Percentiles rank a stretch among this genome's conserved stretches.
phyloP scores from a whole-genome alignment of 768 basidiomycete genomes.

The Heimioporus sp. region DNA sequence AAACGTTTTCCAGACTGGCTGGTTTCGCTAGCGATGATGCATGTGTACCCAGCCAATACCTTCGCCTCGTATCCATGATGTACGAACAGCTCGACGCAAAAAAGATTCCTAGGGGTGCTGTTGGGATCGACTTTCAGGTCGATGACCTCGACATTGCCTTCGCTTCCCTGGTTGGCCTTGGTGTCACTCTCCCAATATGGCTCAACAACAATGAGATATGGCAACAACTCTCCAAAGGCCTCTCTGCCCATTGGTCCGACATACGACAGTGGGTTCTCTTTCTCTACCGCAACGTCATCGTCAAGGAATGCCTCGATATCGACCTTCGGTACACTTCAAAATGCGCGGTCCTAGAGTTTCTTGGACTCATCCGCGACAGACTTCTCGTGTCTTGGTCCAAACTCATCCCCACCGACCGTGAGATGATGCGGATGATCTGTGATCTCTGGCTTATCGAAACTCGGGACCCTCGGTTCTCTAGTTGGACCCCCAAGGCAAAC shows the following conservation, averaged over 20 bases:
- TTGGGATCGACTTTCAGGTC: conserved; percentile 2
- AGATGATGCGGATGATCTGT: conserved; percentile 28
- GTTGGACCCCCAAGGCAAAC: conserved; percentile 8
- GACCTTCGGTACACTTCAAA: conserved; percentile 21
- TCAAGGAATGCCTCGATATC: conserved; percentile 1
- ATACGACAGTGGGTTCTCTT: conserved; percentile 28
- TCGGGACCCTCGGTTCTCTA: conserved; percentile 21
- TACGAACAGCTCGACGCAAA: conserved; percentile 19
- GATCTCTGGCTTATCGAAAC: conserved; percentile 29
- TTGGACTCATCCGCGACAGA: conserved; percentile 25
- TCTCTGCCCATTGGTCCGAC: conserved; percentile 20
- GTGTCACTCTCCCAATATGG: conserved; percentile 25
- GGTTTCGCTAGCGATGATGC: conserved; percentile 7
- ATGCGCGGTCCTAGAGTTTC: conserved; percentile 23
- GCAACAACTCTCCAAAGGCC: conserved; percentile 11
- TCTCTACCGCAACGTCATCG: conserved; percentile 16
- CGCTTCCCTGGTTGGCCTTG: conserved; percentile 18
- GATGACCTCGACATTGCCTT: conserved; percentile 12
- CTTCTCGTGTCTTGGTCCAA: conserved; percentile 27
- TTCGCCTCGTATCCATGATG: conserved; percentile 19
- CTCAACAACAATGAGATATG: conserved; percentile 12
- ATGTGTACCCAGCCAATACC: conserved; percentile 21
- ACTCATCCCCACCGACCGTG: conserved; percentile 20
- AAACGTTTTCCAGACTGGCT: conserved; percentile 13
- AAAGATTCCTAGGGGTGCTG: conserved; percentile 16